Evolutionary conservation across 2,329 filamentous ascomycete genomes (phyloP).

Genomic region (Xylaria multiplex): DNA sequence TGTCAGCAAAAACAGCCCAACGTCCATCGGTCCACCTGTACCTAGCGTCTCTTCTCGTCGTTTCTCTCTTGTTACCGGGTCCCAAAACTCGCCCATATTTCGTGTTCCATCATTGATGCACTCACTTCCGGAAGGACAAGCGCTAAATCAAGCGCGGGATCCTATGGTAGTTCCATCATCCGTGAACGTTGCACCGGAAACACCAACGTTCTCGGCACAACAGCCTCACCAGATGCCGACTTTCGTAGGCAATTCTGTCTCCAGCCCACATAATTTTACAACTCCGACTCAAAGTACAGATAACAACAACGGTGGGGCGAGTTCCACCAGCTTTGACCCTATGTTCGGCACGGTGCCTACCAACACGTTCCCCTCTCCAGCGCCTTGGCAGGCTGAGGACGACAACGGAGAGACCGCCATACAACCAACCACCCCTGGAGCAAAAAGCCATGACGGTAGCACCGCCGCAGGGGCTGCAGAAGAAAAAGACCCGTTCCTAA

Average conservation of each 20-base stretch:
- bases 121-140: slow-evolving; percentile 50
- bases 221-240: slow-evolving; percentile 48
- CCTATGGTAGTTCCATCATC: slow-evolving; percentile 49
- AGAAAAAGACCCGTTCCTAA: slow-evolving; percentile 85
- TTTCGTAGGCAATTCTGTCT: slow-evolving; percentile 52
- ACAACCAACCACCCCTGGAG: slow-evolving; percentile 56
- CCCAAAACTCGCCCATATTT: slow-evolving; percentile 55
- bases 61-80: slow-evolving; percentile 54
- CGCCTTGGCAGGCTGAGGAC: slow-evolving; percentile 59
- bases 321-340: slow-evolving; percentile 59
- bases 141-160: slow-evolving; percentile 50
- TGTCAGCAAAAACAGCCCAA: slow-evolving; percentile 43
- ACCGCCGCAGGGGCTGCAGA: slow-evolving; percentile 61
- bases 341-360: slow-evolving; percentile 69
- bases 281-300: slow-evolving; percentile 50
- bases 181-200: slow-evolving; percentile 50
- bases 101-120: slow-evolving; percentile 53
- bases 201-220: slow-evolving; percentile 52
- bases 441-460: slow-evolving; percentile 61
- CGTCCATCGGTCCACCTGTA: slow-evolving; percentile 48
- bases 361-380: slow-evolving; percentile 63
- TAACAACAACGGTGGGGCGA: slow-evolving; percentile 45
- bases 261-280: slow-evolving; percentile 56
- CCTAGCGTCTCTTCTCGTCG: slow-evolving; percentile 49
- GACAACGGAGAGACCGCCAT: slow-evolving; percentile 33